These are phyloP conservation scores for Taphrina populina DNA, from an alignment of 1,139 yeast genomes.

Conservation along the genomic window DNA sequence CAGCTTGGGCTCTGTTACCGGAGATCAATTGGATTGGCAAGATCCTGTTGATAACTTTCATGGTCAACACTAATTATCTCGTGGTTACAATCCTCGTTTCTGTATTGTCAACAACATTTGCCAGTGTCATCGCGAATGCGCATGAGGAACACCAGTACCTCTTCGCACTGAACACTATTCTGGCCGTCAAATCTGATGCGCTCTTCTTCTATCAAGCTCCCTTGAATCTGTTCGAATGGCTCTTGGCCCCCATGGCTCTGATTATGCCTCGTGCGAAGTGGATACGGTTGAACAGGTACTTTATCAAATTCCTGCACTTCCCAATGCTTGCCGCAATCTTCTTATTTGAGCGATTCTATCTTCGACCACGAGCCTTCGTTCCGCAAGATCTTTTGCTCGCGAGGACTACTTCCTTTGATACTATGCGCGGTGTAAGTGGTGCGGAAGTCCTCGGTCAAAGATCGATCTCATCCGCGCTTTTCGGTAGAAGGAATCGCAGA, in stretches of 20 bases:
- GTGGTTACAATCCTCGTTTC: conserved; percentile 61
- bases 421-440: conserved; percentile 24
- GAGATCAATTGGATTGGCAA: conserved; percentile 55
- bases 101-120: conserved; percentile 50
- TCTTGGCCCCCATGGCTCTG: conserved; percentile 44
- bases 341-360: conserved; percentile 44
- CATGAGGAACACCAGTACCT: conserved; percentile 48
- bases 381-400: conserved; percentile 24
- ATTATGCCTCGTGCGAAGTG: conserved; percentile 45
- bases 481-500: conserved; percentile 23
- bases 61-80: conserved; percentile 59
- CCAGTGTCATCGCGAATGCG: conserved; percentile 46
- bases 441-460: conserved; percentile 14
- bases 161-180: conserved; percentile 48
- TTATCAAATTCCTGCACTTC: conserved; percentile 48
- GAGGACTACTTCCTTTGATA: conserved; percentile 18
- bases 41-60: conserved; percentile 53
- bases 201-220: conserved; percentile 49
- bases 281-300: conserved; percentile 45
- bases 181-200: conserved; percentile 48
- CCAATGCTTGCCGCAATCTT: conserved; percentile 46
- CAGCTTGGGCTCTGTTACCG: conserved; percentile 63
- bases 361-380: conserved; percentile 33
- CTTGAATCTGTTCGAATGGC: conserved; percentile 45
- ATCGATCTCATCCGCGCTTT: conserved; percentile 12